phyloP scores from a whole-genome alignment of 495 filamentous ascomycete genomes.

The Hypoxylon lenormandii region DNA sequence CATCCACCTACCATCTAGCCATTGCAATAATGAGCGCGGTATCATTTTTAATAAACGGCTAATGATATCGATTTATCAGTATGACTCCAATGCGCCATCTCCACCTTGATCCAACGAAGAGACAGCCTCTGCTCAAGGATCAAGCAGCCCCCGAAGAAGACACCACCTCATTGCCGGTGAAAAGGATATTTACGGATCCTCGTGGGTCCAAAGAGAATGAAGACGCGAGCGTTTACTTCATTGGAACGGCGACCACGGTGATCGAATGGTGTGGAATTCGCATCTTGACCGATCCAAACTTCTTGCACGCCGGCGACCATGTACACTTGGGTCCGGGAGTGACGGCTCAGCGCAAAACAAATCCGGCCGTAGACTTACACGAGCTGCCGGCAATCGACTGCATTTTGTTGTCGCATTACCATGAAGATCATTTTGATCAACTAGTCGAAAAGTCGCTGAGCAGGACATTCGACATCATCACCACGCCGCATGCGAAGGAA shows the following conservation, averaged over 20 bases:
- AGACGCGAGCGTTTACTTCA: slow-evolving; percentile 62
- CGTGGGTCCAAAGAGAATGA: slow-evolving; percentile 30
- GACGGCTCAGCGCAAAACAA: slow-evolving; percentile 62
- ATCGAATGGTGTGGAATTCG: slow-evolving; percentile 73
- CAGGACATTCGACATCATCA: slow-evolving; percentile 72
- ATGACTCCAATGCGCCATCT: slow-evolving; percentile 46
- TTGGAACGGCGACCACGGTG: slow-evolving; percentile 76
- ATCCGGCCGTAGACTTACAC: slow-evolving; percentile 72
- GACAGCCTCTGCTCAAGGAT: slow-evolving; percentile 45
- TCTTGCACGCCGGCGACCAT: slow-evolving; percentile 75
- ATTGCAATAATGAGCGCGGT: slow-evolving; percentile 1
- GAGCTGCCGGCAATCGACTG: slow-evolving; percentile 71
- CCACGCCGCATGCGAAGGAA: slow-evolving; percentile 71
- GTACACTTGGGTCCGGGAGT: slow-evolving; percentile 76
- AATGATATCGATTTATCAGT: slow-evolving; percentile 2
- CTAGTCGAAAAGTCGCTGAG: slow-evolving; percentile 69
- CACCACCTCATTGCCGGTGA: slow-evolving; percentile 18
- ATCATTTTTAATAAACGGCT: not conserved
- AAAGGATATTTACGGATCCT: slow-evolving; percentile 35
- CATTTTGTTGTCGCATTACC: slow-evolving; percentile 74
- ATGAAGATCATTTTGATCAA: slow-evolving; percentile 74
- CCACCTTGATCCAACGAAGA: slow-evolving; percentile 45
- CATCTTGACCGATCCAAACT: slow-evolving; percentile 78
- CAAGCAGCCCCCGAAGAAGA: slow-evolving; percentile 34
- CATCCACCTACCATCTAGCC: not conserved